Base-by-base conservation (phyloP, 768 basidiomycete species). In the Pleurotus citrinopileatus region DNA sequence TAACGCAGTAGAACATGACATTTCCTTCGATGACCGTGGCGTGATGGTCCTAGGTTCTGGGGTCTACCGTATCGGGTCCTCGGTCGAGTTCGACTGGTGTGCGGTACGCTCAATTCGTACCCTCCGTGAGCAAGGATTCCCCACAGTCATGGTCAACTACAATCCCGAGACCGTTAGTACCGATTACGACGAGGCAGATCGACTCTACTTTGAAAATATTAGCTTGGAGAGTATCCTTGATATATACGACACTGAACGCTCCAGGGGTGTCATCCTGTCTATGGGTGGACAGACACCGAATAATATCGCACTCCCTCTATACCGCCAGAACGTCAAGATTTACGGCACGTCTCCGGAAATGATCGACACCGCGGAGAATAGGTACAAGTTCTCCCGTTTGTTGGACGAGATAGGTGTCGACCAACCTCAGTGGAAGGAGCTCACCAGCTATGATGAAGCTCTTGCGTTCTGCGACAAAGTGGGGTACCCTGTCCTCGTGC, bases 71-170 rank as follows among this genome's bases (percentile, higher is more conserved):
- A 99, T 99, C 60, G 96, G 97, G 15, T 98, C 96, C 2, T 98
- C 95, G 3, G 96, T 99, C 70, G 96, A 99, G 73, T 98, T 99
- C 72, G 96, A 98, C 68, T 99, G 96, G 96, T 98, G 96, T 69
- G 97, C 96, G 13, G 96, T 99, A 51, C 88, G 95, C 45, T 94
- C 95, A 27, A 98, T 98, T 66, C 78, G 96, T 61, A 98, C 97
- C 0, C 78, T 99, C 25, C 92, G 95, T 59, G 91, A 96, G n/a
- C 87, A 91, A 63, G 94, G 95, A 15, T 73, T 94, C 45, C 92
- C 91, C 58, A 98, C 96, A 3, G 84, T 98, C 70, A 99, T 98
- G 96, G 90, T 98, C 75, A 98, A 99, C 75, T 98, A 98, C 73
- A 98, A 99, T 70, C 97, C 96, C 12, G 96, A 98, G 75, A 99